Base-by-base conservation (phyloP, 129 eudicot genomes). In the Flaveria ramosissima region DNA sequence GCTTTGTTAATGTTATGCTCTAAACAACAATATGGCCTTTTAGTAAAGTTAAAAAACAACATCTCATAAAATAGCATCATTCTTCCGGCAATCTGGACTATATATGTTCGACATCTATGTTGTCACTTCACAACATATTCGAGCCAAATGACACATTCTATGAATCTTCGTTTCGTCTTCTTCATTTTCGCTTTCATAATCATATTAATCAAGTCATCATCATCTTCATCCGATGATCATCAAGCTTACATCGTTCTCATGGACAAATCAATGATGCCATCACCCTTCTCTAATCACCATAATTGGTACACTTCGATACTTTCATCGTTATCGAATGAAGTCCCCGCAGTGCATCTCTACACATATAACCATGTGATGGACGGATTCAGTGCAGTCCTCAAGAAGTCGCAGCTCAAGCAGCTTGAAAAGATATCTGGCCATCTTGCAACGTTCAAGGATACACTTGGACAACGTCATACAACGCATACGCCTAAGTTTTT, bases 241-340 rank as follows among this genome's bases (percentile, higher is more conserved):
- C 73, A 7, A 73, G 59, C 90, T 51, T 86, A 83, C 79, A 81
- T 86, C 43, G 60, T 86, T 77, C 88, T 74, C 36, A 81, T 86
- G 88, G 88, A 83, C 82, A 84, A 84, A 72, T 84, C 84, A 21
- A 43, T 70, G 62, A 83, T 81, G 86, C 90, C 86, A 65, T 50
- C 85, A 21, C 82, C 82, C 27, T 86, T 70, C 32, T 16, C 84
- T n/a, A 27, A 63, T 62, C 91, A 78, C 69, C 86, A 84, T 48
- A 71, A 46, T 17, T 87, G 91, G 91, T 84, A 87, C 74, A 74
- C 75, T 59, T 87, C 91, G 16, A 21, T 69, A 10, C 86, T 86
- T 61, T 78, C 82, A 36, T 80, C 90, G 2, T 77, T 82, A 71
- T 71, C 84, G 6, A 72, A 79, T 52, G 78, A 74, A 39, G 46